phyloP scores from a whole-genome alignment of 768 basidiomycete species.

The Cubamyces sp. region DNA sequence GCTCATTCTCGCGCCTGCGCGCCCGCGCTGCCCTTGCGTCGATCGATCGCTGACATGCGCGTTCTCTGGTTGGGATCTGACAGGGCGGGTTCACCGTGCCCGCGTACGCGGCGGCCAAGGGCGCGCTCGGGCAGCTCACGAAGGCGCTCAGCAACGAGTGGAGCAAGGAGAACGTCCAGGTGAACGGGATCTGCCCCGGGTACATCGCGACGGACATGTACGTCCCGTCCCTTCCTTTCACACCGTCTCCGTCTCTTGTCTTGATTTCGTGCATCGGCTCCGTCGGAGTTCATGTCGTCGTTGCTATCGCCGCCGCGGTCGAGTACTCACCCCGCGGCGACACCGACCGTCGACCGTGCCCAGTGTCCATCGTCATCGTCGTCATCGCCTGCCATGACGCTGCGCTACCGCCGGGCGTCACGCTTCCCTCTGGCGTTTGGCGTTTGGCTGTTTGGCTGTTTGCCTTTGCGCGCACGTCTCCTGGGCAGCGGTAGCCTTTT shows the following conservation, averaged over 20 bases:
- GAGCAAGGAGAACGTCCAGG: conserved; percentile 85
- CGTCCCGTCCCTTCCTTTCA: conserved; percentile 22
- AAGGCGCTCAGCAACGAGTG: conserved; percentile 95
- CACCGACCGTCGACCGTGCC: too few relatives aligned
- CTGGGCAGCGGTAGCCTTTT: conserved; percentile 23
- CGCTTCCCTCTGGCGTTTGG: too few relatives aligned
- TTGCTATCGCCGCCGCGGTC: too few relatives aligned
- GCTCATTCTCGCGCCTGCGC: not conserved
- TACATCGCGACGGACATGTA: conserved; percentile 92
- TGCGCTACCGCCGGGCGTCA: too few relatives aligned
- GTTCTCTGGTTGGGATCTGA: not conserved
- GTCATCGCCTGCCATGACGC: too few relatives aligned
- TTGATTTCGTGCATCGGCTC: too few relatives aligned
- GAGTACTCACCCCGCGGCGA: too few relatives aligned
- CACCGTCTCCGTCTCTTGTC: not conserved
- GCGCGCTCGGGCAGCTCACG: conserved; percentile 81
- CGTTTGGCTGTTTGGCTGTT: not conserved
- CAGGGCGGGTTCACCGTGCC: conserved; percentile 74
- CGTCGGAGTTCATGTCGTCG: too few relatives aligned
- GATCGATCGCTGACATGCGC: conserved; percentile 23
- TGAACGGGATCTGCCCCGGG: conserved; percentile 87
- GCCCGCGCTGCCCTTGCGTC: conserved; percentile 33
- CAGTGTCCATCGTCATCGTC: not conserved
- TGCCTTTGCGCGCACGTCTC: conserved; percentile 20
- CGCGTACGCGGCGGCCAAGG: conserved; percentile 92